Percentiles rank a stretch among this genome's conserved stretches.
Conservation (phyloP, 768 basidiomycete species). For the Psilocybe subaeruginosa region DNA sequence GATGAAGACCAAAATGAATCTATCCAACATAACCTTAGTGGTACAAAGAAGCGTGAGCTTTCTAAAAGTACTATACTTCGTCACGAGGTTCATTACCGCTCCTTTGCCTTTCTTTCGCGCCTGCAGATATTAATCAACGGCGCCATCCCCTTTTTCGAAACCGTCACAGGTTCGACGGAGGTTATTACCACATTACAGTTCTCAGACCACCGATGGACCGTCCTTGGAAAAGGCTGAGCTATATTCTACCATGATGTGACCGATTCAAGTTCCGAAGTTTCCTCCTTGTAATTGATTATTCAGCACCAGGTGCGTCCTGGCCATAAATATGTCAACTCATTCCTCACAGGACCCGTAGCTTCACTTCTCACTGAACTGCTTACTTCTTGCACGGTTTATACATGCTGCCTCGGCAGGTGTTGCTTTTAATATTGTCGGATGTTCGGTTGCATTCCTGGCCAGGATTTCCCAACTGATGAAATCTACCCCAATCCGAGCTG, state of each 20-base stretch:
- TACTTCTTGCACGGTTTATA: not conserved
- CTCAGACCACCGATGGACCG: not conserved
- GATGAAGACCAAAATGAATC: not conserved
- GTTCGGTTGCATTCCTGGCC: slow-evolving; percentile 1
- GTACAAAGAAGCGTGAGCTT: not conserved
- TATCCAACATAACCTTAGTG: not conserved
- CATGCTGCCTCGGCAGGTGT: not conserved
- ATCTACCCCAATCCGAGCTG: not conserved
- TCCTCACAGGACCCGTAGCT: not conserved
- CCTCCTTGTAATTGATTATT: not conserved
- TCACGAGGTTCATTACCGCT: not conserved
- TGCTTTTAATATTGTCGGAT: slow-evolving; percentile 2
- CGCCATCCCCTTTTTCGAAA: too few species aligned
- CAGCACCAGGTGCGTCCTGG: not conserved
- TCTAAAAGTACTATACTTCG: not conserved
- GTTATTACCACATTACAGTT: not conserved
- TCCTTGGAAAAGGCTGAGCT: not conserved
- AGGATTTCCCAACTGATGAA: not conserved
- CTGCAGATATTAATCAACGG: too few species aligned
- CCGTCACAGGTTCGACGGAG: not conserved
- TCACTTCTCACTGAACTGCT: not conserved
- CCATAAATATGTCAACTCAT: not conserved
- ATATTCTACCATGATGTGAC: too few species aligned
- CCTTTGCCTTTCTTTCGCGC: not conserved
- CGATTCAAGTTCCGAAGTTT: not conserved